Base-by-base conservation (phyloP, 2,329 filamentous ascomycete species). In the Neofusicoccum cordaticola region DNA sequence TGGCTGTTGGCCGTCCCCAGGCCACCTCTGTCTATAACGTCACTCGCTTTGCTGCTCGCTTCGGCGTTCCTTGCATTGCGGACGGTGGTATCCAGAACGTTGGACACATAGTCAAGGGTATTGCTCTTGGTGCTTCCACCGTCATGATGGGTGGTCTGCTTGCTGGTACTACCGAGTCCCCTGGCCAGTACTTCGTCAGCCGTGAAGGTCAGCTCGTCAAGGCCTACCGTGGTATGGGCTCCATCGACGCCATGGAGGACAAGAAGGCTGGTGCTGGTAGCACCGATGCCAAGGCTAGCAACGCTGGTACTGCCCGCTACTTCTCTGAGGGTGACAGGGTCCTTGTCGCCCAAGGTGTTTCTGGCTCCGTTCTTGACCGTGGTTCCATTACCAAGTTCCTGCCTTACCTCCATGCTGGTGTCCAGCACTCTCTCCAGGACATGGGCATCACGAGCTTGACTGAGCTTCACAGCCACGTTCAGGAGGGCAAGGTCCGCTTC, bases 81-180 rank as follows among this genome's bases (percentile, higher is more conserved):
- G 95, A 99, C 73, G 95, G 95, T 72, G 95, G 95, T 81, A 91
- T 99, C 71, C 95, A 99, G 81, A 99, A 99, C 75, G 91, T 99
- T 70, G 95, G 95, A 63, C 96, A 99, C 83, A 97, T 99, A 70
- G 95, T 99, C 80, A 99, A 99, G 86, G 94, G 93, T 77, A 88
- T 99, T 69, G 90, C 95, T 52, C 88, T 99, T 68, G 95, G 95
- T 71, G 95, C 95, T 66, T 92, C 91, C 51, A 96, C 93, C 42
- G 90, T 99, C 78, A 99, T 99, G 95, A 99, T 99, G 95, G 95
- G 95, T 73, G 96, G 95, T 82, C 88, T 99, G 62, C 86, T 99
- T 69, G 95, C 95, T 58, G 95, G 96, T 77, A 98, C 95, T 68
- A 97, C 94, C 47, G 95, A 99, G 82, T 98, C 94, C 42, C 95